Base-by-base conservation (phyloP, 2,329 filamentous ascomycete genomes). In the Ascosphaera pollenicola region DNA sequence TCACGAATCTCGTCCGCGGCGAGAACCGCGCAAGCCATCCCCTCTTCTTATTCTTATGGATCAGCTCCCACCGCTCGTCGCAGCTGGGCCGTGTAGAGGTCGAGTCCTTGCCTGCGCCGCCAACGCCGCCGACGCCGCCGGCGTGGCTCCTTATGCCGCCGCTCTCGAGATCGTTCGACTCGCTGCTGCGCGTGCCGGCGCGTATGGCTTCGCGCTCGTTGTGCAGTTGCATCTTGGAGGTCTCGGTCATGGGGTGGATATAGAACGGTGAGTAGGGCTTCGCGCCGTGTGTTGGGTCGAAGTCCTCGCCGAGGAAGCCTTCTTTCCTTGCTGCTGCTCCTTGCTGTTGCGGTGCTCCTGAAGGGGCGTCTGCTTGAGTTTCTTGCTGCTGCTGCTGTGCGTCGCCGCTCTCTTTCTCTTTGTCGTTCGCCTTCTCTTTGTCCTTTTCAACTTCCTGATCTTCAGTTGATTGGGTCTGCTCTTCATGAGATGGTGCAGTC, bases 181-280 rank as follows among this genome's bases (percentile, higher is more conserved):
- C 46, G 42, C 30, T 46, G 8, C 31, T 41, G 36, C 37, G 44
- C 39, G 38, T 42, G 37, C 31, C 41, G 40, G 16, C 41, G 40
- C 42, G 21, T 11, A 21, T n/a, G n/a, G n/a, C n/a, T n/a, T n/a
- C n/a, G n/a, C n/a, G 36, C 17, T 36, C 39, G 34, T 35, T 42
- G 35, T 43, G 45, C 21, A 43, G 44, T 43, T 46, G 43, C 35
- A 54, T 52, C 35, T 51, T 44, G 15, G 51, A 54, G 4, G 49
- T 46, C 37, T 49, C 48, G 17, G 53, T 51, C 17, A 46, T 51
- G 18, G 55, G 54, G 48, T 62, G 58, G 18, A 52, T 53, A 45
- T 63, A 63, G 47, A 63, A 63, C 2, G 60, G 58, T 1, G 59
- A 62, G 41, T 46, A 56, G 11, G 58, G 56, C 42, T 60, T 60